phyloP scores from a whole-genome alignment of 805 yeast species.

The Tetrapisispora arboricola region DNA sequence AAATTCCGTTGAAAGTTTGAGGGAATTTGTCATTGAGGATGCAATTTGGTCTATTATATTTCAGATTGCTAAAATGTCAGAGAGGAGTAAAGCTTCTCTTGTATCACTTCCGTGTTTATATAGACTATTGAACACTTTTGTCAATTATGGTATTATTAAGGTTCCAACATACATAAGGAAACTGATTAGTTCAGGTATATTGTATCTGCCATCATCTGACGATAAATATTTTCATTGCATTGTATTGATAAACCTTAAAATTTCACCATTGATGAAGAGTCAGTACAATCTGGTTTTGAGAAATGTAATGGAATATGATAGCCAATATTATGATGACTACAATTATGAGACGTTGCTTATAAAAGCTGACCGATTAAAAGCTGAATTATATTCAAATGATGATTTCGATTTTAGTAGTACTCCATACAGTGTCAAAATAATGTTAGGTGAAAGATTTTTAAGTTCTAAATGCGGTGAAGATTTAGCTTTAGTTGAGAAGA shows the following conservation, averaged over 20 bases:
- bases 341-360: slow-evolving; percentile 24
- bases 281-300: slow-evolving; percentile 48
- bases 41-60: slow-evolving; percentile 29
- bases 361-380: slow-evolving; percentile 27
- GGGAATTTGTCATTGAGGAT: slow-evolving; percentile 30
- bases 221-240: slow-evolving; percentile 46
- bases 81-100: slow-evolving; percentile 15
- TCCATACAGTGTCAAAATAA: slow-evolving; percentile 36
- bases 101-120: slow-evolving; percentile 32
- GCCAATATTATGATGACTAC: slow-evolving; percentile 25
- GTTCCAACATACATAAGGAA: slow-evolving; percentile 57
- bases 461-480: slow-evolving; percentile 32
- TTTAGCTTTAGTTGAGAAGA: slow-evolving; percentile 10
- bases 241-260: slow-evolving; percentile 50
- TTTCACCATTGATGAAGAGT: slow-evolving; percentile 36
- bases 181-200: slow-evolving; percentile 76
- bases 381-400: slow-evolving; percentile 13
- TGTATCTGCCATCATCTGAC: slow-evolving; percentile 46
- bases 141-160: slow-evolving; percentile 36
- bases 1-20: slow-evolving; percentile 19
- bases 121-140: slow-evolving; percentile 34
- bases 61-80: slow-evolving; percentile 28
- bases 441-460: slow-evolving; percentile 41
- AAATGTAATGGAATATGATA: slow-evolving; percentile 37
- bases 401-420: slow-evolving; percentile 14